phyloP scores from a whole-genome alignment of 2,329 filamentous ascomycete species.

The Colletotrichum sp. region DNA sequence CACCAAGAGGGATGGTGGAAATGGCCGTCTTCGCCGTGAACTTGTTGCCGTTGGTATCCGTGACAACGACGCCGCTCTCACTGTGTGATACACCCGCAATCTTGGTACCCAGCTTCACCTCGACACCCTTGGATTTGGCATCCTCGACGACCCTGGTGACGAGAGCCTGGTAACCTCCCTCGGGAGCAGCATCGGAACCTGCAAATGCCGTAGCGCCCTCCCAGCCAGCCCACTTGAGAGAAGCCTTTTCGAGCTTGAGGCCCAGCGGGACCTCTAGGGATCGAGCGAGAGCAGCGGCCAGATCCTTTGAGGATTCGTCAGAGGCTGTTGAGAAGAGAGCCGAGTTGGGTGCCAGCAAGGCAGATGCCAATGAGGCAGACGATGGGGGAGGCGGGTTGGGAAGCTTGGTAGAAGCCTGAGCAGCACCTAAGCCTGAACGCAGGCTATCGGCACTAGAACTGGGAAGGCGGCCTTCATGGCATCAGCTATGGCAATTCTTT shows the following conservation, averaged over 20 bases:
- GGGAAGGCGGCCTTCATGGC: constrained; percentile 1
- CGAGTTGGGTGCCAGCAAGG: constrained; percentile 1
- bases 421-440: constrained; percentile 6
- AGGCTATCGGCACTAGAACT: constrained; percentile 1
- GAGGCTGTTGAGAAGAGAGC: neutral
- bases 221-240: constrained; percentile 18
- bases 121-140: constrained; percentile 5
- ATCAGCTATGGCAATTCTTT: neutral
- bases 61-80: neutral
- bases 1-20: constrained; percentile 16
- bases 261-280: constrained; percentile 17
- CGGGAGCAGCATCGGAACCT: constrained; percentile 16
- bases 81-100: neutral
- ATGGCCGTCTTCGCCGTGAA: constrained; percentile 16
- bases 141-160: constrained; percentile 12
- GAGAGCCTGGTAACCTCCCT: constrained; percentile 15
- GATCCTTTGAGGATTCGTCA: neutral
- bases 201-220: constrained; percentile 5
- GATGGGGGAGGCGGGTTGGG: constrained; percentile 2
- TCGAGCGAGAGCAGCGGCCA: constrained; percentile 11
- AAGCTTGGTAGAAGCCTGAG: constrained; percentile 13
- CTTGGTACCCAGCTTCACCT: constrained; percentile 13
- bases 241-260: constrained; percentile 18
- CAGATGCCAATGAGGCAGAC: constrained; percentile 11
- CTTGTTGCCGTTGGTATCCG: constrained; percentile 11